Evolutionary conservation across 176 grass and related monocot genomes (phyloP).

Genomic region (Eragrostis nindensis): DNA sequence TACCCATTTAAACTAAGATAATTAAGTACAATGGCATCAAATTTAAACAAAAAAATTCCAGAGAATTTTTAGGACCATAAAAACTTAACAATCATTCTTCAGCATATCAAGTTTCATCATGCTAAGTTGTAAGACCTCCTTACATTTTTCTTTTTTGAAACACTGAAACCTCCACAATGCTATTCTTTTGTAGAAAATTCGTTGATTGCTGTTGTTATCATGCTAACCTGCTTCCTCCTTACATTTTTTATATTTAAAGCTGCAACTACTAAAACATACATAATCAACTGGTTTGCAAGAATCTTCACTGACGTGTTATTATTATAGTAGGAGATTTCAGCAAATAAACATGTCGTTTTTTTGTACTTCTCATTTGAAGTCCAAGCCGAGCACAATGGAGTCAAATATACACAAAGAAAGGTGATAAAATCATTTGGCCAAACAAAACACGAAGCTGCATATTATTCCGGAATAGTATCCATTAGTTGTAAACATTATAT

Average conservation of each 20-base stretch:
- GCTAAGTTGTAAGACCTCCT: background rate
- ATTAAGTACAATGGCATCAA: background rate
- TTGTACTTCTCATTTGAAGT: background rate
- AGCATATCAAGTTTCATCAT: background rate
- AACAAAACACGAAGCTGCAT: background rate
- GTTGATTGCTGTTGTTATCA: background rate
- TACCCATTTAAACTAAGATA: background rate
- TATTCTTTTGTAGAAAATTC: background rate
- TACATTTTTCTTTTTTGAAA: background rate
- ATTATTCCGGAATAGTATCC: background rate
- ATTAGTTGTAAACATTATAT: background rate
- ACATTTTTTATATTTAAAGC: background rate
- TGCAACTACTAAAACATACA: background rate
- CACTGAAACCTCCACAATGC: background rate
- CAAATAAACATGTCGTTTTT: background rate
- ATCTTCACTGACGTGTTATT: background rate
- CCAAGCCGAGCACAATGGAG: background rate
- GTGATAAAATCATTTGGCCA: background rate
- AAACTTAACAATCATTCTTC: background rate
- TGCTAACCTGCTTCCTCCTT: background rate
- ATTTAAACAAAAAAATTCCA: background rate
- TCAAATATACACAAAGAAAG: background rate
- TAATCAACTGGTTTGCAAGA: background rate
- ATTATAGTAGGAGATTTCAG: background rate
- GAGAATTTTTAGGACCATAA: background rate